Percentiles rank a stretch among this genome's conserved stretches.
Evolutionary conservation across 1,139 yeast species (phyloP).

Genomic region (Nakaseomyces uthaithaninus): DNA sequence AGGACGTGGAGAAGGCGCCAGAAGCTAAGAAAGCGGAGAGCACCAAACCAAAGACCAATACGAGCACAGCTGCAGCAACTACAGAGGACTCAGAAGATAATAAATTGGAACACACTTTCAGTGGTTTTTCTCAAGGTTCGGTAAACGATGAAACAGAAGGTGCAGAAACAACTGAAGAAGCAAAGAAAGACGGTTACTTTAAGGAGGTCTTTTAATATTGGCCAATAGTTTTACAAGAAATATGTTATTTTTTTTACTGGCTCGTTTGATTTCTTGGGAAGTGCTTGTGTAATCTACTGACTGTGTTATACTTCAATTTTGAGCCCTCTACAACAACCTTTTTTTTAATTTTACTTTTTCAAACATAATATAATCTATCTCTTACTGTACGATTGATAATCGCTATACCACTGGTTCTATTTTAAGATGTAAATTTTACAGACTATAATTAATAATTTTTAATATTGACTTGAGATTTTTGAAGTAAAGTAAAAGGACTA

Average conservation of each 20-base stretch:
- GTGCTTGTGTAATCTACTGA: too few relatives aligned
- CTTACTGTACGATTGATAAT: too few relatives aligned
- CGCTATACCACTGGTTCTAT: too few relatives aligned
- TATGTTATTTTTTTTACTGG: neutral
- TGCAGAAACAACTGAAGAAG: neutral
- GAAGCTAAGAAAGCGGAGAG: neutral
- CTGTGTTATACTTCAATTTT: too few relatives aligned
- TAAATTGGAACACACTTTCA: conserved; percentile 12
- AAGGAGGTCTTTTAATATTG: conserved; percentile 3
- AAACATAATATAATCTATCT: too few relatives aligned
- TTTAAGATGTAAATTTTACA: too few relatives aligned
- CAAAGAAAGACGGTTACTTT: conserved; percentile 6
- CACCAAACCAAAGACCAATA: neutral
- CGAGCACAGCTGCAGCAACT: neutral
- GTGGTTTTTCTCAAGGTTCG: conserved; percentile 20
- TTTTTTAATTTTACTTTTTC: too few relatives aligned
- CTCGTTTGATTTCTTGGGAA: too few relatives aligned
- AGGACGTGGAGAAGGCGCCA: neutral
- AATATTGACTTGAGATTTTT: too few relatives aligned
- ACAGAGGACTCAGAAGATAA: conserved; percentile 4
- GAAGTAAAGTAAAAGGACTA: too few relatives aligned
- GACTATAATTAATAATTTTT: too few relatives aligned
- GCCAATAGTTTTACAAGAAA: neutral
- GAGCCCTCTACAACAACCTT: too few relatives aligned
- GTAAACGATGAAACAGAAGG: conserved; percentile 5